A percentile compares a stretch with the other conserved stretches of the same genome.
Conservation (phyloP, 2,329 filamentous ascomycete genomes). For the Calycina marina region DNA sequence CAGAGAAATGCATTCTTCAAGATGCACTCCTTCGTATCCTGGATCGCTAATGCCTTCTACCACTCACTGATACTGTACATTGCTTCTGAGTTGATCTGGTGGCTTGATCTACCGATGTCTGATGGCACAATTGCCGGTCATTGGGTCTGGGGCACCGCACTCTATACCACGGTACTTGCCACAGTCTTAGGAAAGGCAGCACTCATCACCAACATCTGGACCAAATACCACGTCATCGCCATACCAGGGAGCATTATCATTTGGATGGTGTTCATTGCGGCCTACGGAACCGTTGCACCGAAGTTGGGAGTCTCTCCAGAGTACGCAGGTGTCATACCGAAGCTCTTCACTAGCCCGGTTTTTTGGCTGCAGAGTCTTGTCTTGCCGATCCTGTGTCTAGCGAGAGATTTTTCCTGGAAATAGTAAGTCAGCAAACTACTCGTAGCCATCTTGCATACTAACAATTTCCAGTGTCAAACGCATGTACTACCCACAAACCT, state of each 20-base stretch:
- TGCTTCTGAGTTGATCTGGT: constrained; percentile 67
- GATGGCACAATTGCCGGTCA: constrained; percentile 79
- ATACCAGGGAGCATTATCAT: constrained; percentile 87
- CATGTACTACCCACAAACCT: constrained; percentile 92
- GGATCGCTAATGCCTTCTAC: constrained; percentile 90
- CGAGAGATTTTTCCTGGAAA: constrained; percentile 91
- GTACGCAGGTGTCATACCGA: constrained; percentile 70
- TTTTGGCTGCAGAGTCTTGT: constrained; percentile 88
- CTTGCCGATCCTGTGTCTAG: constrained; percentile 65
- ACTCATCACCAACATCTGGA: constrained; percentile 94
- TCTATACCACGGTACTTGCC: constrained; percentile 85
- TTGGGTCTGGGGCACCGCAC: constrained; percentile 94
- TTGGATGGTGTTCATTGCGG: constrained; percentile 81
- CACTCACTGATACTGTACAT: constrained; percentile 91
- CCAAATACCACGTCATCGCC: constrained; percentile 90
- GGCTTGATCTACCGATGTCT: constrained; percentile 59
- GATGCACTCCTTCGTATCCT: constrained; percentile 80
- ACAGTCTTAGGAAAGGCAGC: constrained; percentile 92
- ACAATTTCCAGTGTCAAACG: constrained; percentile 47
- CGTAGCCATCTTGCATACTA: constrained; percentile 5
- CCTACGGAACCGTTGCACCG: constrained; percentile 76
- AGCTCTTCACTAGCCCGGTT: constrained; percentile 63
- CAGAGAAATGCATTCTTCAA: constrained; percentile 91
- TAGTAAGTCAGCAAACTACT: constrained; percentile 36
- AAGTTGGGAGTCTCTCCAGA: constrained; percentile 69